A percentile compares a stretch with the other conserved stretches of the same genome.
phyloP scores from a whole-genome alignment of 1,284 basidiomycete species.

The Exobasidium rhododendri region DNA sequence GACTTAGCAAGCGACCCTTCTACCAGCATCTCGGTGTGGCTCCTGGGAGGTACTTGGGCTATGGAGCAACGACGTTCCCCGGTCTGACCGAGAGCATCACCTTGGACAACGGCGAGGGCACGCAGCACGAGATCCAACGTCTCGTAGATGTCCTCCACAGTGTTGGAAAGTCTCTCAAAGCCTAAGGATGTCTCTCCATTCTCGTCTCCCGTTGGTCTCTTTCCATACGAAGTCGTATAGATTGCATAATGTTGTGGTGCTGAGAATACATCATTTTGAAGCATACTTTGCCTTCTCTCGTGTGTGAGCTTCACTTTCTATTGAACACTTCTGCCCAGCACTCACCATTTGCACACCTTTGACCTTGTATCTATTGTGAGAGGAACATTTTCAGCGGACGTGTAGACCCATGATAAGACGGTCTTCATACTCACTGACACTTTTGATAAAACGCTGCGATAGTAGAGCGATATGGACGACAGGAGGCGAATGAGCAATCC shows the following conservation, averaged over 20 bases:
- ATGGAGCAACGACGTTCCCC: constrained; percentile 81
- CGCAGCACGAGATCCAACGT: constrained; percentile 33
- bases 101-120: constrained; percentile 42
- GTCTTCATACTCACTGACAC: constrained; percentile 64
- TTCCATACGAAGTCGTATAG: too few relatives aligned
- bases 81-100: constrained; percentile 67
- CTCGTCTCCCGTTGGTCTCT: too few relatives aligned
- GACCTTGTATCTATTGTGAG: constrained; percentile 31
- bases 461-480: constrained; percentile 17
- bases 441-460: constrained; percentile 87
- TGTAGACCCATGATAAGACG: neutral
- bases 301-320: neutral
- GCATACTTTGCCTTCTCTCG: neutral
- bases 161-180: constrained; percentile 3
- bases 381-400: neutral
- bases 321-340: neutral
- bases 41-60: constrained; percentile 81
- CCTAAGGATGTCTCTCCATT: too few relatives aligned
- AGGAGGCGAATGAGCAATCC: neutral
- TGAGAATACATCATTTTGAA: neutral
- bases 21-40: constrained; percentile 80
- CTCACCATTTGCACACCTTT: constrained; percentile 51
- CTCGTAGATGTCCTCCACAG: constrained; percentile 18
- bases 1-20: constrained; percentile 64
- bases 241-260: too few relatives aligned